Conservation (phyloP, 2,329 filamentous ascomycete species). For the Tolypocladium inflatum region DNA sequence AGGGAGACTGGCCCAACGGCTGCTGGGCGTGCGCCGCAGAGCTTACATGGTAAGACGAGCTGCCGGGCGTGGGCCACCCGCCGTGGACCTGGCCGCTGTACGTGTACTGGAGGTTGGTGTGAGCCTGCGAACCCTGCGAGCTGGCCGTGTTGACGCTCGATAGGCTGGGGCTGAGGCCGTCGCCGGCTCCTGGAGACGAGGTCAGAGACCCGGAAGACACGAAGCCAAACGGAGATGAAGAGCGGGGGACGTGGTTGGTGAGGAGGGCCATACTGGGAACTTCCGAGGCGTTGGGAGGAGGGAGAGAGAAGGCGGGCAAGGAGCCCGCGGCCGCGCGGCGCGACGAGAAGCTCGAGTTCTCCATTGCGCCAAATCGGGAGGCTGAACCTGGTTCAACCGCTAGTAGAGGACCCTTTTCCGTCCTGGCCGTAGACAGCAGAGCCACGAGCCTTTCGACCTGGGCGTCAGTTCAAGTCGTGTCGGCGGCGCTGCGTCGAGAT, state of each 20-base stretch:
- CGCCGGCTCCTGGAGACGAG: constrained; percentile 39
- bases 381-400: neutral
- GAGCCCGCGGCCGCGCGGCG: constrained; percentile 22
- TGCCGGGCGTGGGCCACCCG: constrained; percentile 49
- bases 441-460: neutral
- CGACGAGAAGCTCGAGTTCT: constrained; percentile 21
- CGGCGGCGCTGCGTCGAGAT: neutral
- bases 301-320: constrained; percentile 24
- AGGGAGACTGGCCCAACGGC: constrained; percentile 16
- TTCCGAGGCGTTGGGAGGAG: constrained; percentile 22
- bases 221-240: constrained; percentile 15
- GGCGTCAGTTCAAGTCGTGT: neutral
- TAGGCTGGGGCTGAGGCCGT: constrained; percentile 52
- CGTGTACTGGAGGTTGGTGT: constrained; percentile 33
- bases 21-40: constrained; percentile 25
- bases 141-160: constrained; percentile 52
- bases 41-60: constrained; percentile 42
- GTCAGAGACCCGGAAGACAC: constrained; percentile 20
- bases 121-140: constrained; percentile 47
- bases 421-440: neutral
- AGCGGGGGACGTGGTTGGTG: constrained; percentile 13
- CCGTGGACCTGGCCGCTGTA: constrained; percentile 44
- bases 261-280: constrained; percentile 22
- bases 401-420: neutral
- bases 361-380: constrained; percentile 12